Percentiles rank a stretch among this genome's conserved stretches.
These are phyloP conservation scores for Porogramme epimiltina DNA, from an alignment of 1,284 basidiomycete genomes.

Conservation along the genomic window DNA sequence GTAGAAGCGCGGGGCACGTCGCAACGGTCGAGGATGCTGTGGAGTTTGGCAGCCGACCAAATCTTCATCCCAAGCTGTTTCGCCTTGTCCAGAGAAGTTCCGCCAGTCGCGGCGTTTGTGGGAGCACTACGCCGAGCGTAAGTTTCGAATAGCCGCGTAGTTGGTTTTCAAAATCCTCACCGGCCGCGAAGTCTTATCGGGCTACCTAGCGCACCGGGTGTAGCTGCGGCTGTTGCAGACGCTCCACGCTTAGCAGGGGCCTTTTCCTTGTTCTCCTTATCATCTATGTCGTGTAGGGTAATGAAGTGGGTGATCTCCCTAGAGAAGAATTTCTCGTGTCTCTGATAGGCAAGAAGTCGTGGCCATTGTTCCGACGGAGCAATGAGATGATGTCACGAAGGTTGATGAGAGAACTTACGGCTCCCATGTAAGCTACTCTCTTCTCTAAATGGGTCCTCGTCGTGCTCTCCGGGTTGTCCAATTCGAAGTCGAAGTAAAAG, in stretches of 20 bases:
- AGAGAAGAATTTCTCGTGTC: constrained; percentile 86
- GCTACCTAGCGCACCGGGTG: constrained; percentile 49
- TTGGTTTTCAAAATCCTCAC: constrained; percentile 41
- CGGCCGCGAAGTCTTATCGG: constrained; percentile 62
- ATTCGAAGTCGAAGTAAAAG: constrained; percentile 85
- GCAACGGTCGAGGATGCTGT: constrained; percentile 73
- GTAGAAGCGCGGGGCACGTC: constrained; percentile 36
- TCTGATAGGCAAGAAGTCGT: too few species aligned
- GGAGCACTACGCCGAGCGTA: constrained; percentile 1
- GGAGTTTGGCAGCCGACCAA: constrained; percentile 78
- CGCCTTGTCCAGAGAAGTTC: constrained; percentile 76
- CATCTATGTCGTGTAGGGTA: constrained; percentile 48
- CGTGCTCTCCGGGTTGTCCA: constrained; percentile 50
- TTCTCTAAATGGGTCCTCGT: constrained; percentile 50
- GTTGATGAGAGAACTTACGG: constrained; percentile 54
- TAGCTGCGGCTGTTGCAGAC: constrained; percentile 5
- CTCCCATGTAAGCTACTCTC: constrained; percentile 70
- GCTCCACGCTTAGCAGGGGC: constrained; percentile 18
- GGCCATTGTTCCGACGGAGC: too few species aligned
- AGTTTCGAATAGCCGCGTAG: too few species aligned
- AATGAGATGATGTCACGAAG: neutral
- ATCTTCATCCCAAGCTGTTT: constrained; percentile 83
- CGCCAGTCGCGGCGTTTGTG: constrained; percentile 12
- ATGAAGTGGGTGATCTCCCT: constrained; percentile 87
- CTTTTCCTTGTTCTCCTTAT: constrained; percentile 66